Evolutionary conservation across 2,329 filamentous ascomycete species (phyloP), one percentile per base, ranked within the genome.

Genomic region (Alternaria solani): DNA sequence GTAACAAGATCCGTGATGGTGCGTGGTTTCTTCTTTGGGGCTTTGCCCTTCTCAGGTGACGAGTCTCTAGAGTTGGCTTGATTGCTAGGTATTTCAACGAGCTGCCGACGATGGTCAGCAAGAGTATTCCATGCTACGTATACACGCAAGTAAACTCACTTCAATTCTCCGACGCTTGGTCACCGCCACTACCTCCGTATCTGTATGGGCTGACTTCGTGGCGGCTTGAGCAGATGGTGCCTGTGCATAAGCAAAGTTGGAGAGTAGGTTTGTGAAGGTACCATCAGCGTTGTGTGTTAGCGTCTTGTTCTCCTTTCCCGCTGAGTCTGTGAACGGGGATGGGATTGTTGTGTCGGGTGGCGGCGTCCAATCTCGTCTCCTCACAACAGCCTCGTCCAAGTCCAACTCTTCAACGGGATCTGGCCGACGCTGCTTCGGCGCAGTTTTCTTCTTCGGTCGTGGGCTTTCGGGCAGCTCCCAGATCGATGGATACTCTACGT

Each of bases 1-100:
- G 75, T 79, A 1, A 77, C 76, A 2, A 78, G 63, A 32, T 79
- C 77, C 57, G 77, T 79, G 25, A 79, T 79, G 4, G 77, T 79
- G n/a, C 74, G 68, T 7, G 75, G 55, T 44, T 78, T 79, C 69
- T 78, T 79, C 58, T 77, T 79, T 0, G 74, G 72, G 3, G 72
- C 74, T 63, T 76, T 78, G 14, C 66, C 69, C 41, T 77, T 77
- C 20, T 74, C 71, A 7, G 72, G 70, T 1, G 74, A 75, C 4
- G 69, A 59, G 20, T 70, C 64, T 39, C 69, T 61, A 2, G 68
- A 69, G 41, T 49, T 57, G 14, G 55, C 47, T 23, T 72, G 67
- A n/a, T 74, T 66, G 25, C 58, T 59, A 16, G 69, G 69, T n/a
- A 76, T 58, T 36, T 73, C 69, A 38, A 77, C 53, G 11, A 75